These are phyloP conservation scores for Podospora fimiseda DNA, from an alignment of 495 filamentous ascomycete species.

Conservation along the genomic window DNA sequence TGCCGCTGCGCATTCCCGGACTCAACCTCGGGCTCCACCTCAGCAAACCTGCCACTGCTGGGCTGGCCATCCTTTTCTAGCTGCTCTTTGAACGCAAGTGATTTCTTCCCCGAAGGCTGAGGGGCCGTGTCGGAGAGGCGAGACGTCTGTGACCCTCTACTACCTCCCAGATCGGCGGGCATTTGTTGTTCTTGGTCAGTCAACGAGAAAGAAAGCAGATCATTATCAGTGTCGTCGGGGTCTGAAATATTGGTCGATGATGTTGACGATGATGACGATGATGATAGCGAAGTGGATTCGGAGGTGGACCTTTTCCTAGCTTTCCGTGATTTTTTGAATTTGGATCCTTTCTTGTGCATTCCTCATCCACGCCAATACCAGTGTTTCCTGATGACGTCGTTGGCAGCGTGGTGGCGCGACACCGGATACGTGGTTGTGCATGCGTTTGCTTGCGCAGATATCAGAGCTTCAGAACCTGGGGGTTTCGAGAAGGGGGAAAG, in stretches of 20 bases:
- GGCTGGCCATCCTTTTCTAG: slow-evolving; percentile 12
- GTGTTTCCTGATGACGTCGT: slow-evolving; percentile 12
- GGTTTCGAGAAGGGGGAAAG: no score
- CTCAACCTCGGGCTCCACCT: slow-evolving; percentile 17
- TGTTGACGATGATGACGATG: neutral
- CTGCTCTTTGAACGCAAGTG: slow-evolving; percentile 12
- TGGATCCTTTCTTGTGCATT: neutral
- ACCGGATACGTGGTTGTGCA: slow-evolving; percentile 6
- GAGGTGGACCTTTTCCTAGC: neutral
- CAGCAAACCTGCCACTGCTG: neutral
- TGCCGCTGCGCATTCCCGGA: slow-evolving; percentile 23
- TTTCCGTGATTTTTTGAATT: neutral
- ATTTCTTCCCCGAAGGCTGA: slow-evolving; percentile 7
- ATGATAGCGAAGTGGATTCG: neutral
- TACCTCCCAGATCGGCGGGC: slow-evolving; percentile 14
- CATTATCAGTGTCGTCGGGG: slow-evolving; percentile 11
- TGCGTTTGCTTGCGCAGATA: slow-evolving; percentile 13
- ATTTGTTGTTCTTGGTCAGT: slow-evolving; percentile 21
- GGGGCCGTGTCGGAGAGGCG: slow-evolving; percentile 3
- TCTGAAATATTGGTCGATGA: neutral
- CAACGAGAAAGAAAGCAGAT: slow-evolving; percentile 9
- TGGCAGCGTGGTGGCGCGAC: slow-evolving; percentile 7
- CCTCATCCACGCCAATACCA: neutral
- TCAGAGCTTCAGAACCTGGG: neutral
- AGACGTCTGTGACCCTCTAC: slow-evolving; percentile 17